Conservation (phyloP, 208 protist genomes). For the Acanthamoeba quina region DNA sequence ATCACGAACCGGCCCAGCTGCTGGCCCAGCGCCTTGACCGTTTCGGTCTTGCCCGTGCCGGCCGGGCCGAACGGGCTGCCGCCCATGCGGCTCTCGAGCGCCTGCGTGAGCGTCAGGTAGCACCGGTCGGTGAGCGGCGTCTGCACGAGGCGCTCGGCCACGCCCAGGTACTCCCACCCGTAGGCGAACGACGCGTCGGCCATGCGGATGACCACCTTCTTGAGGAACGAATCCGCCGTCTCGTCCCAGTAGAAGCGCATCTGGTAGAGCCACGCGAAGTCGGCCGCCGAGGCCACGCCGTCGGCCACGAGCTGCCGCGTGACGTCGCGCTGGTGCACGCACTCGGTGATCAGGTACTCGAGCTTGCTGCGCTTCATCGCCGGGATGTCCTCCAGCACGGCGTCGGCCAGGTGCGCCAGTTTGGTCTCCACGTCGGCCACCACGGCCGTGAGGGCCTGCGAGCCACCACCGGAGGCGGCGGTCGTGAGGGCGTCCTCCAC, state of each 20-base stretch:
- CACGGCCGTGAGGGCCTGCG: conserved; percentile 26
- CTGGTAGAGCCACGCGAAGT: conserved; percentile 98
- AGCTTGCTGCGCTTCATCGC: conserved; percentile 93
- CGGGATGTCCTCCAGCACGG: conserved; percentile 93
- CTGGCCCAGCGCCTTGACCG: conserved; percentile 98
- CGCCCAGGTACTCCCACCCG: conserved; percentile 99
- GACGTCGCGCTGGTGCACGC: conserved; percentile 98
- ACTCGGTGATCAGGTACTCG: conserved; percentile 98
- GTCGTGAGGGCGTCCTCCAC: conserved; percentile 90
- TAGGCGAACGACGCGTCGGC: conserved; percentile 97
- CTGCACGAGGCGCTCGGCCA: conserved; percentile 97
- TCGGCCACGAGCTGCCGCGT: conserved; percentile 84
- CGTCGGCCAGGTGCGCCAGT: conserved; percentile 87
- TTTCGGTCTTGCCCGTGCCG: conserved; percentile 99
- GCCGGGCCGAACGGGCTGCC: conserved; percentile 98
- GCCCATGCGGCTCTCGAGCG: conserved; percentile 97
- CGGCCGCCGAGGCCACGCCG: conserved; percentile 84
- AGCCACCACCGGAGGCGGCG: not conserved
- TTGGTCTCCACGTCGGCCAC: conserved; percentile 75
- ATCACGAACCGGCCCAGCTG: conserved; percentile 98
- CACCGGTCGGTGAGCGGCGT: conserved; percentile 99
- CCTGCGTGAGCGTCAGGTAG: conserved; percentile 98
- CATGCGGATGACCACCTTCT: conserved; percentile 95
- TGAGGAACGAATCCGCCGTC: conserved; percentile 70
- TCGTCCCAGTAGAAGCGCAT: conserved; percentile 95